Percentiles rank a stretch among this genome's conserved stretches.
These are phyloP conservation scores for Lachancea cidri DNA, from an alignment of 805 yeast genomes.

Conservation along the genomic window DNA sequence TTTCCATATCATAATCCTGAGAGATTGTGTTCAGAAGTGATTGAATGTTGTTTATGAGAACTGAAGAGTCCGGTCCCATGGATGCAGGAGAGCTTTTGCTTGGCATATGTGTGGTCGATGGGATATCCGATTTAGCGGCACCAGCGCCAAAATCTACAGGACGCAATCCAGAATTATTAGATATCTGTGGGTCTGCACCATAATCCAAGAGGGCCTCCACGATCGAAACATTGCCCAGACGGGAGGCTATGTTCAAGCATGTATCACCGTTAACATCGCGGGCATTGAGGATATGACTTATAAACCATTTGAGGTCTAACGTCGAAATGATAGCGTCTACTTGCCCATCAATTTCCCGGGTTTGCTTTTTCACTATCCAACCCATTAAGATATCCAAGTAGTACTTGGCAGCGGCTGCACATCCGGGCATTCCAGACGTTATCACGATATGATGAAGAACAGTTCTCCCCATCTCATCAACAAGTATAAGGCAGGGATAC, in stretches of 20 bases:
- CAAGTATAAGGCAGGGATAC: constrained; percentile 64
- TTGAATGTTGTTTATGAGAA: constrained; percentile 43
- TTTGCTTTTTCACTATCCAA: constrained; percentile 57
- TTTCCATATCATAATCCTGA: constrained; percentile 53
- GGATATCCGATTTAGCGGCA: constrained; percentile 16
- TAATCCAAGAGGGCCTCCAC: constrained; percentile 77
- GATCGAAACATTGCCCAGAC: constrained; percentile 75
- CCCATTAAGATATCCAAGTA: constrained; percentile 68
- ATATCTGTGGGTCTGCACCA: constrained; percentile 77
- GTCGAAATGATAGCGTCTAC: constrained; percentile 43
- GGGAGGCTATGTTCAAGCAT: constrained; percentile 85
- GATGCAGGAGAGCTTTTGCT: constrained; percentile 2
- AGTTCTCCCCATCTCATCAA: constrained; percentile 70
- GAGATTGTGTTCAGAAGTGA: constrained; percentile 48
- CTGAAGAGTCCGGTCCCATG: constrained; percentile 23
- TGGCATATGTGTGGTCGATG: background rate
- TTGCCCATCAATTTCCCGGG: constrained; percentile 16
- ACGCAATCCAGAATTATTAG: constrained; percentile 80
- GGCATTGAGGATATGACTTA: constrained; percentile 73
- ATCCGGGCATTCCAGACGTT: constrained; percentile 71
- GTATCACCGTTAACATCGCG: constrained; percentile 94
- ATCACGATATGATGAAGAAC: constrained; percentile 82
- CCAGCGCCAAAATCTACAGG: constrained; percentile 78
- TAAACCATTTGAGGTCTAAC: constrained; percentile 50
- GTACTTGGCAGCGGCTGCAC: constrained; percentile 67